Conservation (phyloP, 495 filamentous ascomycete genomes). For the Aspergillus asperescens region DNA sequence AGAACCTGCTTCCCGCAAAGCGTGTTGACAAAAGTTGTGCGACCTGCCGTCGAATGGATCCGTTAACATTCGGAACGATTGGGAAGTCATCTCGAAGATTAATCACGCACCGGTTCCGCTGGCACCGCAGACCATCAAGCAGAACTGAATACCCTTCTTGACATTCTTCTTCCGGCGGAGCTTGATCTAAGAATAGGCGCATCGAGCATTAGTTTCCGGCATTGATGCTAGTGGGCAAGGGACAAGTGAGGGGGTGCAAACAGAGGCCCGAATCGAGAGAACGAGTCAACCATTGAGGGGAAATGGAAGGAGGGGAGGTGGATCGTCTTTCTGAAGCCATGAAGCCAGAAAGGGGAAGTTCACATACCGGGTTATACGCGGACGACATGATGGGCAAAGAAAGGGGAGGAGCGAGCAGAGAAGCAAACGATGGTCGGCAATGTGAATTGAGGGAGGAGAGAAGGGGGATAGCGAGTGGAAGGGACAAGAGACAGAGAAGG, state of each 20-base stretch:
- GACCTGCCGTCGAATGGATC: conserved; percentile 52
- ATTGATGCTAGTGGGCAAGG: conserved; percentile 10
- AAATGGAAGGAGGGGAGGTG: conserved; percentile 31
- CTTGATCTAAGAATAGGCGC: conserved; percentile 62
- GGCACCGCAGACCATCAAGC: conserved; percentile 98
- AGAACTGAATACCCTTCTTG: conserved; percentile 99
- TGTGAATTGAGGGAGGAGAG: conserved; percentile 9
- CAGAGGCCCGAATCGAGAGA: background rate
- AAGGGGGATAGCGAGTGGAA: conserved; percentile 21
- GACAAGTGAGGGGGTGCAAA: conserved; percentile 1
- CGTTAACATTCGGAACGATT: conserved; percentile 25
- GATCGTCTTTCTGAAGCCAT: conserved; percentile 28
- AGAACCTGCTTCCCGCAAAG: conserved; percentile 94
- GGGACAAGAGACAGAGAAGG: conserved; percentile 14
- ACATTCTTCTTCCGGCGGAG: conserved; percentile 99
- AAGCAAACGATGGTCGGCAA: conserved; percentile 12
- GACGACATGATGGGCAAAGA: conserved; percentile 52
- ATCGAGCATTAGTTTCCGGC: conserved; percentile 32
- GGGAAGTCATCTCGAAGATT: conserved; percentile 1
- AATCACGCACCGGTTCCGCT: conserved; percentile 82
- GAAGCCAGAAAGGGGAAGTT: conserved; percentile 32
- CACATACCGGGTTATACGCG: conserved; percentile 56
- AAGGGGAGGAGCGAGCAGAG: conserved; percentile 20
- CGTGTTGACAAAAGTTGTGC: conserved; percentile 98
- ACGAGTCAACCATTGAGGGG: conserved; percentile 14